Evolutionary conservation across 2,329 filamentous ascomycete genomes (phyloP), one percentile per base, ranked within the genome.

Genomic region (Aureobasidium sp.): DNA sequence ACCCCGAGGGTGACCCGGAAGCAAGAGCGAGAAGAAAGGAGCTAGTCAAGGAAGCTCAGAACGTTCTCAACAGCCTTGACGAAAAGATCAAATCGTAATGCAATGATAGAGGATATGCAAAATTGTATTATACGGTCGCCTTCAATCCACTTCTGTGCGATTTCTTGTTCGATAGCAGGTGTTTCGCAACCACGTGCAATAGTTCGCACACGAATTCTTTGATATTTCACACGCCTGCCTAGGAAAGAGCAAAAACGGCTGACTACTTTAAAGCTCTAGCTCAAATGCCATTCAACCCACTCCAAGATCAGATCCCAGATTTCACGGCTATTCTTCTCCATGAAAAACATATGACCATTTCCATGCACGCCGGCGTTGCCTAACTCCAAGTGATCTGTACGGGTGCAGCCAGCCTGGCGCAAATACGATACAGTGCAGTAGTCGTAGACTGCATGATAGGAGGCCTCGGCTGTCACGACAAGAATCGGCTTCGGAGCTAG

Each of bases 41-140:
- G 63, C 74, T 92, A 56, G 87, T 93, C n/a, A 84, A 79, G 68
- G 81, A 87, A 66, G 86, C 88, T 3, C 88, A 93, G 72, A 81
- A 78, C 12, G 76, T 88, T 47, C 73, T 94, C 66, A 85, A 81
- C 69, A 78, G 79, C 32, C 71, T 93, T 63, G 90, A 94, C 70
- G 78, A 79, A 12, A 68, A 61, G 47, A 63, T 59, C 26, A 63
- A 63, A 39, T 55, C 39, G 27, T 55, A 43, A 59, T 36, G 6
- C 41, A 6, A 29, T 10, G 10, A 57, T 57, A 26, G 53, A 56
- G 20, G 29, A 24, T 44, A 44, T 26, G 24, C 37, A 56, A 20
- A 34, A 32, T 29, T 44, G 26, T 24, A 56, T 20, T 32, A 34
- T 34, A 53, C 20, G 9, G 12, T 15, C 26, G 9, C 15, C 15